Base-by-base conservation (phyloP, 164 flowering plant genomes). In the Magnolia officinalis region DNA sequence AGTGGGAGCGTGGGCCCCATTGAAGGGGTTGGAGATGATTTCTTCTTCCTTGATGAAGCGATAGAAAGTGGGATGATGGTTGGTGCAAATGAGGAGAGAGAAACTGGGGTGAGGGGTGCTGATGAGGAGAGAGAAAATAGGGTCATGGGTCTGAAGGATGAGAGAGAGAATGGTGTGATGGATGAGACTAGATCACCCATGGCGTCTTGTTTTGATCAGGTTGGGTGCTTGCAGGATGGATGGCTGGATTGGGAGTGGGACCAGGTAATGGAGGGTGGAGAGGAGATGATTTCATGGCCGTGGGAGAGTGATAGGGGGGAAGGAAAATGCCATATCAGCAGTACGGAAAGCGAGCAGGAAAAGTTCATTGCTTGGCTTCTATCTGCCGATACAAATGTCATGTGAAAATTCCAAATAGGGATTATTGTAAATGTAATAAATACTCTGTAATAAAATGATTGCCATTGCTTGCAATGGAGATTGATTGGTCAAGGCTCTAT, bases 241-340 rank as follows among this genome's bases (percentile, higher is more conserved):
- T 72, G 79, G 82, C 18, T 79, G 72, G 74, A 81, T 63, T 82
- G 83, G 88, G 81, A 76, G 45, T 82, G 80, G 84, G 72, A 70
- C 14, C 76, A 77, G 61, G 14, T 77, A 19, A 76, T 67, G 77
- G 82, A 74, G n/a, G 77, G 77, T 49, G 83, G 79, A 58, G 77
- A 81, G 19, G 85, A 81, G 55, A 55, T 58, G 66, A 65, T 84
- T 51, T 75, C 88, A 6, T 84, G 84, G 84, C 72, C 84, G 65
- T 87, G 87, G 89, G 90, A 85, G 1, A 71, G 18, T 13, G 79
- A 80, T 66, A 29, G 68, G 55, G 72, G 0, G 61, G 65, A 49
- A 26, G 71, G 18, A 20, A 31, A 29, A 5, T 70, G 14, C 18
- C 71, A 23, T 50, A n/a, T n/a, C n/a, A 55, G 61, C 18, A 11